Evolutionary conservation across 345 rosid species (phyloP), one percentile per base, ranked within the genome.

Genomic region (Lenwebbia sp.): DNA sequence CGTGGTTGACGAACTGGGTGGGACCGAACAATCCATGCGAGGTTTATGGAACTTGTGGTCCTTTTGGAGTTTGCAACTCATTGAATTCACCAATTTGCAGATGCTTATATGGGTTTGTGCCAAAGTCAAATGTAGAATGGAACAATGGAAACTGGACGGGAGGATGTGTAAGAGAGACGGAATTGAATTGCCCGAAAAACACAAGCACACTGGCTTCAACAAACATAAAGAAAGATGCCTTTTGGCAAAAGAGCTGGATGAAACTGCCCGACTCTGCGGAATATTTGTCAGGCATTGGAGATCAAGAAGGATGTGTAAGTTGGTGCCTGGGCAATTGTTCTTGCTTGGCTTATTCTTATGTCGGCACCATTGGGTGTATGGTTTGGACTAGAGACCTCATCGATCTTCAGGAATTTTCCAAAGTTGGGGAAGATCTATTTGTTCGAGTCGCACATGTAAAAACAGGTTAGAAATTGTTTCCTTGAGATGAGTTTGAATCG

Each of bases 31-130:
- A 87, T 15, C 44, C 54, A 5, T 85, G 92, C 47, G 92, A 90
- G 13, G 47, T 54, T 44, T 90, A 87, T 21, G 75, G 85, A 10
- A 55, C 65, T 9, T 92, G 93, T 41, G 94, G 91, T 19, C 65
- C 58, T 13, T 84, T 85, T 49, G 89, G 90, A 13, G 82, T 86
- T 7, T 90, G 92, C 65, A 90, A 89, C 26, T 70, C 84, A 5
- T 55, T 47, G 8, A 84, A 53, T 10, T 50, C 15, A 13, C 74
- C 60, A 22, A 56, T 47, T 41, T 89, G 94, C 60, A 65, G 10
- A 6, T 92, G 93, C 49, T 65, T 90, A 22, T 81, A 83, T 0
- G 93, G 93, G 23, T 92, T 88, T 81, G 82, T 52, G 56, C 93
- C 94, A 13, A 89, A 84, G 58, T 82, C 70, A 25, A 10, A 21